These are phyloP conservation scores for Fusarium staphyleae DNA, from an alignment of 2,329 filamentous ascomycete genomes.

Conservation along the genomic window DNA sequence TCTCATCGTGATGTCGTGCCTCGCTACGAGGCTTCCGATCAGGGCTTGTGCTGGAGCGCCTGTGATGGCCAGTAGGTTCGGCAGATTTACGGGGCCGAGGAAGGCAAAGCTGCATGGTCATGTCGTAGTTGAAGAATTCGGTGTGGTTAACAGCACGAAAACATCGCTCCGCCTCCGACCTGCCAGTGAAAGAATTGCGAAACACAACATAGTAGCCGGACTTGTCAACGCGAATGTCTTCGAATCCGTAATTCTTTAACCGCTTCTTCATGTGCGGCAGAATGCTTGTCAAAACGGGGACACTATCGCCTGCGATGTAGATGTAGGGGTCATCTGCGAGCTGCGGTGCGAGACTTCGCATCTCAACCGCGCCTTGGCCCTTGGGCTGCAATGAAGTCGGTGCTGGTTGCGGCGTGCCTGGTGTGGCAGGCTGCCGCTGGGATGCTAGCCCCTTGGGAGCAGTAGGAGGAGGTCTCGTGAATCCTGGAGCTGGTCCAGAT, in stretches of 20 bases:
- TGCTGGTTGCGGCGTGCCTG: constrained; percentile 43
- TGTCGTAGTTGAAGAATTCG: constrained; percentile 86
- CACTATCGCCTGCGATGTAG: constrained; percentile 84
- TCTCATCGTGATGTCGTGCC: constrained; percentile 60
- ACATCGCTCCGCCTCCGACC: constrained; percentile 82
- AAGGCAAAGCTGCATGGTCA: constrained; percentile 82
- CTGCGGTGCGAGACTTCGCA: constrained; percentile 69
- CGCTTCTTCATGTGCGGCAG: constrained; percentile 90
- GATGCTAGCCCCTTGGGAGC: constrained; percentile 85
- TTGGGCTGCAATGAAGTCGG: constrained; percentile 39
- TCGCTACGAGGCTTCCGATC: constrained; percentile 41
- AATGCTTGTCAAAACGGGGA: constrained; percentile 85
- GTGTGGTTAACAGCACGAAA: constrained; percentile 80
- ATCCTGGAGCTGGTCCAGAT: constrained; percentile 38
- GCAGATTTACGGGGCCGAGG: constrained; percentile 40
- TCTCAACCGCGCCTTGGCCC: constrained; percentile 64
- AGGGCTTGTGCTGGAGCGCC: constrained; percentile 48
- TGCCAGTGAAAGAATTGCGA: constrained; percentile 76
- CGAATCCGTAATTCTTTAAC: constrained; percentile 81
- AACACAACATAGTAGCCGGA: constrained; percentile 95
- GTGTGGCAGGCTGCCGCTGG: constrained; percentile 50
- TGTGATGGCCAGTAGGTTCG: constrained; percentile 37
- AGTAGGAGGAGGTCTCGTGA: constrained; percentile 71
- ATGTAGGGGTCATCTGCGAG: constrained; percentile 86
- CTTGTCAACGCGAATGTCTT: constrained; percentile 82